phyloP scores from a whole-genome alignment of 1,284 basidiomycete genomes.

The Laetiporus sulphureus region DNA sequence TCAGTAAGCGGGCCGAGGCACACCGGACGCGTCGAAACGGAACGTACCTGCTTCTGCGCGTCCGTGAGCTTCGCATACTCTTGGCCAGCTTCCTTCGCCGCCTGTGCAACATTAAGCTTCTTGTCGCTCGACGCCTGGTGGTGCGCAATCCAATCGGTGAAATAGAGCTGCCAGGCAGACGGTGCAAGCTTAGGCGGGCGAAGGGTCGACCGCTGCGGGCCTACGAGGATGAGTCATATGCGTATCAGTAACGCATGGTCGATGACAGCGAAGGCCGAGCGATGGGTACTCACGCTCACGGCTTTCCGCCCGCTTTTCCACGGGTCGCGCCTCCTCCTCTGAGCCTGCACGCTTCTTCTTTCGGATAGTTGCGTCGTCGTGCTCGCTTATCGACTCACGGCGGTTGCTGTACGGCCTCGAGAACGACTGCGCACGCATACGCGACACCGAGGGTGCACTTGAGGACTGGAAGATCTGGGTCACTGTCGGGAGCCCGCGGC shows the following conservation, averaged over 20 bases:
- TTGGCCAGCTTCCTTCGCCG: conserved; percentile 90
- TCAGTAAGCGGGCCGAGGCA: conserved; percentile 12
- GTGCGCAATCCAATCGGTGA: conserved; percentile 91
- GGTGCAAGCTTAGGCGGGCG: conserved; percentile 90
- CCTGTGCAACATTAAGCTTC: conserved; percentile 93
- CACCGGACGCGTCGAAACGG: conserved; percentile 4
- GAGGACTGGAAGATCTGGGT: conserved; percentile 71
- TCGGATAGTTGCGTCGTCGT: conserved; percentile 64
- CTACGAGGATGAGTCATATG: conserved; percentile 23
- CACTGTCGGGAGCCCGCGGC: conserved; percentile 30
- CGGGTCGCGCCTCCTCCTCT: conserved; percentile 31
- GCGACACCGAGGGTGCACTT: conserved; percentile 53
- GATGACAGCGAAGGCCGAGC: conserved; percentile 3
- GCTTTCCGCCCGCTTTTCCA: conserved; percentile 24
- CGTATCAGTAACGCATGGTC: conserved; percentile 16
- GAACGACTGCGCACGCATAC: conserved; percentile 36
- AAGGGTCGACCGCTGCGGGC: conserved; percentile 60
- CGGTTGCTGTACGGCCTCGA: conserved; percentile 55
- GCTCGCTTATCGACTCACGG: conserved; percentile 54
- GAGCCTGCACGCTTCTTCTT: conserved; percentile 47
- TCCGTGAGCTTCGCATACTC: conserved; percentile 78
- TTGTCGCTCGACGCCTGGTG: conserved; percentile 75
- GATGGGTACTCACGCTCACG: conserved; percentile 17
- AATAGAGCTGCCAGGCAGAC: conserved; percentile 96
- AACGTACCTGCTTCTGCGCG: conserved; percentile 75